A percentile compares a stretch with the other conserved stretches of the same genome.
Evolutionary conservation across 2,329 filamentous ascomycete species (phyloP).

Genomic region (Lecanicillium sp.): DNA sequence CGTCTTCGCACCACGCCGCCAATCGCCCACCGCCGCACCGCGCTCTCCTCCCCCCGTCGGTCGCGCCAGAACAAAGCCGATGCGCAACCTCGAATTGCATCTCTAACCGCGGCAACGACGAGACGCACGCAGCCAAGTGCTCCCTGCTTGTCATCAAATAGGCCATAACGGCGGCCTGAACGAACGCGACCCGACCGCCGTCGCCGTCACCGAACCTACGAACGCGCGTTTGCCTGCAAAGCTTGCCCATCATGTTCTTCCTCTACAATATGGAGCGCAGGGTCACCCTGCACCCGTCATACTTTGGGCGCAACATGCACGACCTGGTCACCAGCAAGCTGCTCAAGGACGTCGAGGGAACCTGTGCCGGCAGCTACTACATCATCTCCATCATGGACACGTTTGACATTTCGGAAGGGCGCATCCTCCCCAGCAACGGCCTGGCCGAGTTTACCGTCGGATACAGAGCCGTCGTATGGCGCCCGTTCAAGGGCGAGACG

Average conservation of each 20-base stretch:
- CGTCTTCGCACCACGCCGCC: constrained; percentile 1
- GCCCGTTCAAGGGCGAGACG: constrained; percentile 96
- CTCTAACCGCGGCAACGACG: too few relatives aligned
- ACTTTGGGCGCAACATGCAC: constrained; percentile 90
- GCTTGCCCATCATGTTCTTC: constrained; percentile 84
- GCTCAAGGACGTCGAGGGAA: constrained; percentile 88
- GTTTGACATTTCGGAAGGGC: constrained; percentile 87
- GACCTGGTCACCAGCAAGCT: constrained; percentile 86
- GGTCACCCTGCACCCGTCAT: constrained; percentile 92
- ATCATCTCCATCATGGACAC: constrained; percentile 98
- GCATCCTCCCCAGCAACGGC: constrained; percentile 84
- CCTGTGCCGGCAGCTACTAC: constrained; percentile 91
- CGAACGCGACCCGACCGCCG: too few relatives aligned
- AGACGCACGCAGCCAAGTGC: too few relatives aligned
- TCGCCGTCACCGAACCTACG: too few relatives aligned
- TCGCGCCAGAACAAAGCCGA: too few relatives aligned
- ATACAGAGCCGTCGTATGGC: constrained; percentile 94
- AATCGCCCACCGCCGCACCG: background rate
- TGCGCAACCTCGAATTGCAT: too few relatives aligned
- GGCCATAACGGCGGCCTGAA: too few relatives aligned
- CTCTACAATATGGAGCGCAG: constrained; percentile 93
- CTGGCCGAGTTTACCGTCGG: constrained; percentile 91
- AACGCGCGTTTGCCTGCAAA: too few relatives aligned
- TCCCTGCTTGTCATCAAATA: too few relatives aligned
- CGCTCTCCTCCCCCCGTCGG: too few relatives aligned